These are phyloP conservation scores for Ceratobasidium papillatum DNA, from an alignment of 1,284 basidiomycete species.

Conservation along the genomic window DNA sequence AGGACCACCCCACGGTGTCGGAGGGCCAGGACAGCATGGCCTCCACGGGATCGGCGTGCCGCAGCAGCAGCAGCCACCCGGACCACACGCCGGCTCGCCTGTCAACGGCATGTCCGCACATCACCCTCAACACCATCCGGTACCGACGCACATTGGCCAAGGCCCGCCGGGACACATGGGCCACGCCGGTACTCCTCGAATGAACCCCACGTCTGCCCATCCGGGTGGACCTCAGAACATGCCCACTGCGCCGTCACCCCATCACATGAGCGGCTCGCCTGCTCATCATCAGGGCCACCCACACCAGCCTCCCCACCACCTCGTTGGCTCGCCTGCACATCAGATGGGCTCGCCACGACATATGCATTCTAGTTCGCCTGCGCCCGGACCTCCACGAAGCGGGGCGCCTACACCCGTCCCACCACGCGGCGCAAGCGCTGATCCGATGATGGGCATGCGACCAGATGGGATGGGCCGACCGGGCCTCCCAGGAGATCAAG, in stretches of 20 bases:
- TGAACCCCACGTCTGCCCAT: background rate
- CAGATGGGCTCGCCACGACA: slow-evolving; percentile 25
- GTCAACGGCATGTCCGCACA: background rate
- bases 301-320: slow-evolving; percentile 22
- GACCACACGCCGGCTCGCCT: slow-evolving; percentile 2
- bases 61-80: slow-evolving; percentile 15
- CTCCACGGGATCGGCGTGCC: background rate
- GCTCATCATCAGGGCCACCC: slow-evolving; percentile 14
- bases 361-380: slow-evolving; percentile 29
- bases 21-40: slow-evolving; percentile 25
- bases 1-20: slow-evolving; percentile 35
- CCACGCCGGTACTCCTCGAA: slow-evolving; percentile 1
- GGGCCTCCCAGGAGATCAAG: background rate
- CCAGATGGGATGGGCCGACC: slow-evolving; percentile 7
- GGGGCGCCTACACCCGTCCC: slow-evolving; percentile 30
- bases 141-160: background rate
- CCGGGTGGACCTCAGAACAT: slow-evolving; percentile 6
- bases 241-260: slow-evolving; percentile 14
- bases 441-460: slow-evolving; percentile 33
- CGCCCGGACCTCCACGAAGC: slow-evolving; percentile 17
- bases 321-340: slow-evolving; percentile 31
- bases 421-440: slow-evolving; percentile 20
- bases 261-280: slow-evolving; percentile 25
- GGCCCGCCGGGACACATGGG: slow-evolving; percentile 5
- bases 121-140: slow-evolving; percentile 4